These are phyloP conservation scores for Ophiostoma novo-ulmi DNA, from an alignment of 2,329 filamentous ascomycete species.

Conservation along the genomic window DNA sequence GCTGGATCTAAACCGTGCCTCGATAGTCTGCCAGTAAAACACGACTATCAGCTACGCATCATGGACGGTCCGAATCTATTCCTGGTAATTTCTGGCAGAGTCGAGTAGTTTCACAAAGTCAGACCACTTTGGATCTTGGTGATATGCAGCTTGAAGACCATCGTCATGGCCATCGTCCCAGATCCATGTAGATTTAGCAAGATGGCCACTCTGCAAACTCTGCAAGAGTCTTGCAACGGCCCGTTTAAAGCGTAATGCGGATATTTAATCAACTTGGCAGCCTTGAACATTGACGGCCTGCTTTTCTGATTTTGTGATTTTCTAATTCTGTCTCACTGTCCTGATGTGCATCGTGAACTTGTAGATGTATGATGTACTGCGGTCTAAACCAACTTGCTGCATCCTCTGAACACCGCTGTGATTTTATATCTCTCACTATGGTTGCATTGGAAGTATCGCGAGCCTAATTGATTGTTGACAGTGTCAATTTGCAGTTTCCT, in stretches of 20 bases:
- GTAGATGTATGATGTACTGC: background rate
- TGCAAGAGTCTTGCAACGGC: background rate
- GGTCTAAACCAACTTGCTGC: background rate
- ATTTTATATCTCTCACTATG: constrained; percentile 9
- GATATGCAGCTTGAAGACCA: background rate
- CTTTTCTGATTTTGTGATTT: background rate
- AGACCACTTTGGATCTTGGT: too few species aligned
- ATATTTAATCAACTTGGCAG: background rate
- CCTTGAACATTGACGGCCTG: background rate
- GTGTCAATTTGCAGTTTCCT: background rate
- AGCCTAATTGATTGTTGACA: background rate
- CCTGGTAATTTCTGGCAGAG: background rate
- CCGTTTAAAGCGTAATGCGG: background rate
- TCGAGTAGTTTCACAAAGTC: background rate
- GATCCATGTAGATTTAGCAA: background rate
- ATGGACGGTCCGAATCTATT: background rate
- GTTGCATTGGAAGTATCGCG: background rate
- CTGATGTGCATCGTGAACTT: background rate
- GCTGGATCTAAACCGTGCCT: background rate
- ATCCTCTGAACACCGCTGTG: background rate
- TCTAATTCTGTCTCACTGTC: background rate
- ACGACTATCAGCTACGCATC: background rate
- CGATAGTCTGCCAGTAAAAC: background rate
- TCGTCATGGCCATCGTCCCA: background rate
- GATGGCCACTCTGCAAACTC: background rate